Evolutionary conservation across 2,329 filamentous ascomycete genomes (phyloP), one percentile per base, ranked within the genome.

Genomic region (Chrysoporthe austroafricana): DNA sequence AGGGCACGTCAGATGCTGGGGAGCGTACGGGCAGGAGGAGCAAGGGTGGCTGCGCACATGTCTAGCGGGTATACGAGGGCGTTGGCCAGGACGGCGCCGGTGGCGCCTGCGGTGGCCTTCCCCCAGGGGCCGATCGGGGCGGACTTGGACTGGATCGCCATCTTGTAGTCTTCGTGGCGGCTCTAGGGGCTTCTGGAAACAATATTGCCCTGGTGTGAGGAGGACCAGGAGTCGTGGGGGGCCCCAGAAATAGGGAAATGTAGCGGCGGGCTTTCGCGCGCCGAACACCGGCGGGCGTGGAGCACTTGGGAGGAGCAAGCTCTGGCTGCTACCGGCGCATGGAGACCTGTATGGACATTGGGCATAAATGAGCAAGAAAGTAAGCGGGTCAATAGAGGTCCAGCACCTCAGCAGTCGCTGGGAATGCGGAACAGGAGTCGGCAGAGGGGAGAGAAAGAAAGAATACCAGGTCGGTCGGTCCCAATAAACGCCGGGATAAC

Each of bases 61-160:
- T 99, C 96, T 69, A 99, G 85, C 59, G 96, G 96, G 80, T 99
- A 99, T 67, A 98, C 95, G 71, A 97, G 82, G 57, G 94, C 92
- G 83, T 99, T 99, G 68, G 96, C 96, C 69, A 99, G 85, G 48
- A 98, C 93, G 59, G 96, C 96, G 70, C 96, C 96, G 26, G 93
- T 92, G 63, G 96, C 93, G 75, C 96, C 96, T 71, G 96, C 95
- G 72, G 97, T 89, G 65, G 96, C 96, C 76, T 91, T 90, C 65
- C 94, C 95, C 95, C 95, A 98, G 65, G 96, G 92, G 54, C 96
- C 94, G 69, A 98, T 87, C 72, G 84, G 83, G 64, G 84, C 84
- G 71, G 88, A 85, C 79, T 94, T 95, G 50, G 86, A 88, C 74
- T 85, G 85, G 64, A 77, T 83, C 67, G 81, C 79, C 86, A 88